These are phyloP conservation scores for Blastomyces percursus DNA, from an alignment of 2,329 filamentous ascomycete species.

Conservation along the genomic window DNA sequence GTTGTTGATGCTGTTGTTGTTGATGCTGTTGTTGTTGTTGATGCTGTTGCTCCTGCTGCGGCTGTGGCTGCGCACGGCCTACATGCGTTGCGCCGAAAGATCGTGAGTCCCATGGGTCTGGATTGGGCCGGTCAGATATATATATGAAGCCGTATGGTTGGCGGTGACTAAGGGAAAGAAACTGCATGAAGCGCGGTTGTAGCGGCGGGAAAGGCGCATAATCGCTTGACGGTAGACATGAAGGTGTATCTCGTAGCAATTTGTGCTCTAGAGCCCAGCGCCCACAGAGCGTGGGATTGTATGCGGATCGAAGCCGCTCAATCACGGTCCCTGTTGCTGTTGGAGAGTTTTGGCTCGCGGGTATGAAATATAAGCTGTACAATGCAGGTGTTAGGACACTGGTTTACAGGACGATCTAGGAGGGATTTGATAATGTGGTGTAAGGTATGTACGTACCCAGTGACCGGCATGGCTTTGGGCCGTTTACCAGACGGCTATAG, in stretches of 20 bases:
- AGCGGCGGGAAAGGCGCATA: slow-evolving; percentile 20
- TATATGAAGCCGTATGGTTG: slow-evolving; percentile 33
- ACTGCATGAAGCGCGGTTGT: slow-evolving; percentile 33
- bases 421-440: neutral
- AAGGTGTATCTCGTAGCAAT: slow-evolving; percentile 34
- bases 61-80: neutral
- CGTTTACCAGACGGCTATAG: neutral
- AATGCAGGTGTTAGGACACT: slow-evolving; percentile 9
- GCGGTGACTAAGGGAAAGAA: slow-evolving; percentile 32
- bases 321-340: slow-evolving; percentile 26
- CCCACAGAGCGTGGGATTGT: slow-evolving; percentile 27
- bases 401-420: neutral
- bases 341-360: slow-evolving; percentile 30
- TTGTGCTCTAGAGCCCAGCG: slow-evolving; percentile 35
- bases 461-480: slow-evolving; percentile 13
- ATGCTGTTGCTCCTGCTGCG: neutral
- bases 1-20: neutral
- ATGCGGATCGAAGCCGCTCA: slow-evolving; percentile 30
- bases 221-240: slow-evolving; percentile 27
- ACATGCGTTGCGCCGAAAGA: neutral
- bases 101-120: slow-evolving; percentile 11
- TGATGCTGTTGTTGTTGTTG: neutral
- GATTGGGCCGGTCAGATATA: slow-evolving; percentile 22
- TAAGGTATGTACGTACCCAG: slow-evolving; percentile 22
- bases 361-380: slow-evolving; percentile 35